A percentile compares a stretch with the other conserved stretches of the same genome.
Evolutionary conservation across 805 yeast species (phyloP).

Genomic region (Barnettozyma siamensis): DNA sequence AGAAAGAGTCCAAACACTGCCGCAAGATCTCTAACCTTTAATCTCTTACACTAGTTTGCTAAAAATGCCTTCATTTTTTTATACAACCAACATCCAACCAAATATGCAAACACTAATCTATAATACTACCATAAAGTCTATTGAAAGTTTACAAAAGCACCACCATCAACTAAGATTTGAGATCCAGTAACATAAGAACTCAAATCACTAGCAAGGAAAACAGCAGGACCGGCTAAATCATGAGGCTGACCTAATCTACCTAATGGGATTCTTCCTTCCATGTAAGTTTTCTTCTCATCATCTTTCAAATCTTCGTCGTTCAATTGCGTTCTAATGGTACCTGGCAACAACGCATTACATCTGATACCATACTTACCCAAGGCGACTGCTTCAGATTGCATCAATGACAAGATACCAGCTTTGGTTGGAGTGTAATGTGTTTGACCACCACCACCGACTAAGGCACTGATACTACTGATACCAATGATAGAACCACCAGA

Average conservation of each 20-base stretch:
- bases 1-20: too few species aligned
- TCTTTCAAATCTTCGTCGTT: constrained; percentile 39
- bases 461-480: constrained; percentile 36
- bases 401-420: constrained; percentile 39
- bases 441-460: constrained; percentile 41
- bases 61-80: too few species aligned
- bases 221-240: constrained; percentile 39
- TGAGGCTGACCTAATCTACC: constrained; percentile 33
- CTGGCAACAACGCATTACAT: constrained; percentile 42
- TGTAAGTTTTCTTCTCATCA: constrained; percentile 29
- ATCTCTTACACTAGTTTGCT: too few species aligned
- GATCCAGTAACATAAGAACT: constrained; percentile 36
- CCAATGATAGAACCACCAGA: constrained; percentile 44
- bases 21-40: too few species aligned
- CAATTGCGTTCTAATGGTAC: constrained; percentile 37
- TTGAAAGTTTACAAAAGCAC: constrained; percentile 42
- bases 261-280: constrained; percentile 37
- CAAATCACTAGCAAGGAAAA: constrained; percentile 35
- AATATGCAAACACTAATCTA: too few species aligned
- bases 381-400: constrained; percentile 40
- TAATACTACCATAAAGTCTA: constrained; percentile 2
- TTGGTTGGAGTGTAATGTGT: constrained; percentile 44
- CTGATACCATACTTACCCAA: constrained; percentile 39
- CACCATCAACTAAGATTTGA: constrained; percentile 40
- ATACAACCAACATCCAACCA: too few species aligned